Conservation (phyloP, 305 asterid genomes). For the Nicotiana rustica region DNA sequence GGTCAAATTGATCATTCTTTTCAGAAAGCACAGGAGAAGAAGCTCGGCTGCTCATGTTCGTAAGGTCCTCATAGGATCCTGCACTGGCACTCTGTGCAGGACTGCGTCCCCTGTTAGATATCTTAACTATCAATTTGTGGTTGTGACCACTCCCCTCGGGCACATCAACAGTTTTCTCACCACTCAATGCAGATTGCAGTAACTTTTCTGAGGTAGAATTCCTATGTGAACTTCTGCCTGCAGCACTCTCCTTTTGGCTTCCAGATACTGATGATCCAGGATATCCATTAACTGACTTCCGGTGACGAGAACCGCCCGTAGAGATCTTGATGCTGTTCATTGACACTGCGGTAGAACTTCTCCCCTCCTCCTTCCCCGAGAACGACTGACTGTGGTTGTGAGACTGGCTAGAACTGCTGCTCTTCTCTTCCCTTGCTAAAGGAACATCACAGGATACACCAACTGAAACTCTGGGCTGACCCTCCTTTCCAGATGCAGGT, state of each 20-base stretch:
- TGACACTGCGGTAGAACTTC: conserved; percentile 59
- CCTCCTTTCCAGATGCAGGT: conserved; percentile 60
- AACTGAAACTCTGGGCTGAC: conserved; percentile 54
- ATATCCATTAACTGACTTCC: conserved; percentile 58
- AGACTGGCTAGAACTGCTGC: conserved; percentile 84
- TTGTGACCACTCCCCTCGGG: conserved; percentile 55
- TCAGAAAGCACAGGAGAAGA: conserved; percentile 59
- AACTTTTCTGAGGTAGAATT: conserved; percentile 56
- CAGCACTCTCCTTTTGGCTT: conserved; percentile 58
- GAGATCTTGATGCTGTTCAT: conserved; percentile 60
- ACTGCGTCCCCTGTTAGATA: conserved; percentile 59
- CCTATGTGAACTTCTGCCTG: conserved; percentile 54
- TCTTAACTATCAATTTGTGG: conserved; percentile 70
- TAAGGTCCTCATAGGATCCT: conserved; percentile 62
- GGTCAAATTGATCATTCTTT: conserved; percentile 55
- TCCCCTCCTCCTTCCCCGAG: conserved; percentile 70
- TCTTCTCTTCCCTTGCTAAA: conserved; percentile 70
- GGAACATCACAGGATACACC: conserved; percentile 60
- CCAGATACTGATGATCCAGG: conserved; percentile 50
- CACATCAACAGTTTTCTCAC: conserved; percentile 62
- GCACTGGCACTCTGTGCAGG: conserved; percentile 62
- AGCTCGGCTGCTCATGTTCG: conserved; percentile 53
- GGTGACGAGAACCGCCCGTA: conserved; percentile 56
- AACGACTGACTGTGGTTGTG: conserved; percentile 62
- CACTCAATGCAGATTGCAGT: conserved; percentile 47